A percentile compares a stretch with the other conserved stretches of the same genome.
Conservation (phyloP, 2,329 filamentous ascomycete genomes). For the Coniochaeta sp. region DNA sequence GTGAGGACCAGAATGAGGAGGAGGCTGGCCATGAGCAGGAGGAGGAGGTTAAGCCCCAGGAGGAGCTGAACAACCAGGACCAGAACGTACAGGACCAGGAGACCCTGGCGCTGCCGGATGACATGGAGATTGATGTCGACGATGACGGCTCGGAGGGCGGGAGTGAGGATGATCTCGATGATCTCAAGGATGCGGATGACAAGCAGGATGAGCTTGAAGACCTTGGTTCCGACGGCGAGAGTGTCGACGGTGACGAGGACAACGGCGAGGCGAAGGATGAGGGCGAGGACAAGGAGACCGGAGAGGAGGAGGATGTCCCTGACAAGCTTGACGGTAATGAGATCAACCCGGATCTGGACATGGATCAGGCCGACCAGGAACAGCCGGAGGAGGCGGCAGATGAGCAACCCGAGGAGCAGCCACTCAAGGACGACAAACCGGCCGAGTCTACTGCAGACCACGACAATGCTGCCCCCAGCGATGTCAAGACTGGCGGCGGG, state of each 20-base stretch:
- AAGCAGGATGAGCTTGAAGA: slow-evolving; percentile 21
- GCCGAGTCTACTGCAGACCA: slow-evolving; percentile 46
- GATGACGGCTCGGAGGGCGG: slow-evolving; percentile 45
- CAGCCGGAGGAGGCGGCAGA: slow-evolving; percentile 42
- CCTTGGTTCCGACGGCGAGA: slow-evolving; percentile 38
- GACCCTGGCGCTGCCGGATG: slow-evolving; percentile 75
- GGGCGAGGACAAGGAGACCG: slow-evolving; percentile 16
- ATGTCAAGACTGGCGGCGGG: slow-evolving; percentile 58
- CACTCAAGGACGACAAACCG: slow-evolving; percentile 40
- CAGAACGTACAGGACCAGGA: slow-evolving; percentile 78
- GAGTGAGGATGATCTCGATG: slow-evolving; percentile 50
- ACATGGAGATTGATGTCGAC: slow-evolving; percentile 75
- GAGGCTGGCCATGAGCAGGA: slow-evolving; percentile 55
- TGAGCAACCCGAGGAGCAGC: slow-evolving; percentile 32
- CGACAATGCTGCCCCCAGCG: slow-evolving; percentile 58
- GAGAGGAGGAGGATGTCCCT: slow-evolving; percentile 32
- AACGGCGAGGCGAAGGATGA: slow-evolving; percentile 40
- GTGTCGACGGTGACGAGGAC: slow-evolving; percentile 34
- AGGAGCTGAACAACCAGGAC: slow-evolving; percentile 55
- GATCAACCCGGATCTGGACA: slow-evolving; percentile 28
- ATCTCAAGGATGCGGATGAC: slow-evolving; percentile 14
- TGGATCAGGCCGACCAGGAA: slow-evolving; percentile 25
- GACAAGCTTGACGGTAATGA: slow-evolving; percentile 32
- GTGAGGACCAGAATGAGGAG: slow-evolving; percentile 43
- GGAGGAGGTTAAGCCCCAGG: slow-evolving; percentile 47